phyloP scores from a whole-genome alignment of 352 stramenopile genomes.

The Pelagophyceae sp. region DNA sequence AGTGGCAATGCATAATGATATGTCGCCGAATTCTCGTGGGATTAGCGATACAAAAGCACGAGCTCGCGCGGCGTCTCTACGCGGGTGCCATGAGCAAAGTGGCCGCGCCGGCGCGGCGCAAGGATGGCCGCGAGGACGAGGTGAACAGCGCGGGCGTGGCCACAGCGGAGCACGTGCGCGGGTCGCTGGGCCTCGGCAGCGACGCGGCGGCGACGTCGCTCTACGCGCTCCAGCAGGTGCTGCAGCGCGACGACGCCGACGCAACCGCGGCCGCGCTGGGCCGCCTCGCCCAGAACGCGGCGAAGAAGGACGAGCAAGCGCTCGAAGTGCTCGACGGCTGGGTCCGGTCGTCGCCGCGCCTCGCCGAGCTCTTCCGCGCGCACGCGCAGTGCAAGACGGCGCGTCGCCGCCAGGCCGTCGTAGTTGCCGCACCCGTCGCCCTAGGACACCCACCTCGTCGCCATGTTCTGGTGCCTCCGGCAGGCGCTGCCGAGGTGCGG shows the following conservation, averaged over 20 bases:
- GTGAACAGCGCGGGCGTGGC: neutral
- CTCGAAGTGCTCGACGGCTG: neutral
- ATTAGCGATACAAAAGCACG: no score
- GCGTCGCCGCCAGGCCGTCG: no score
- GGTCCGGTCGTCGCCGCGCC: neutral
- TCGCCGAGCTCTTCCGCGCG: conserved; percentile 8
- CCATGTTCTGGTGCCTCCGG: neutral
- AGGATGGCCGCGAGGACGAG: neutral
- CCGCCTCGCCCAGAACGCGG: neutral
- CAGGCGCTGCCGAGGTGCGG: neutral
- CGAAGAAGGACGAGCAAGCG: neutral
- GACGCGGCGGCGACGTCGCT: neutral
- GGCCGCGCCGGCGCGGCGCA: no score
- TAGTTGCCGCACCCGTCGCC: no score
- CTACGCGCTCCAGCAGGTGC: conserved; percentile 18
- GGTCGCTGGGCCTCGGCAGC: neutral
- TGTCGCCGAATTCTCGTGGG: no score
- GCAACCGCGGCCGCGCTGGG: neutral
- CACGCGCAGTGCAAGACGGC: neutral
- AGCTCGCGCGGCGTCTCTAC: no score
- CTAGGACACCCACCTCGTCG: neutral
- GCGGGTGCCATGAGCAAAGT: no score
- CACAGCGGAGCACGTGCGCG: neutral
- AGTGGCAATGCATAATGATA: no score
- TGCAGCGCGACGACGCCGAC: conserved; percentile 8